Evolutionary conservation across 2,329 filamentous ascomycete genomes (phyloP).

Genomic region (Aureobasidium sp.): DNA sequence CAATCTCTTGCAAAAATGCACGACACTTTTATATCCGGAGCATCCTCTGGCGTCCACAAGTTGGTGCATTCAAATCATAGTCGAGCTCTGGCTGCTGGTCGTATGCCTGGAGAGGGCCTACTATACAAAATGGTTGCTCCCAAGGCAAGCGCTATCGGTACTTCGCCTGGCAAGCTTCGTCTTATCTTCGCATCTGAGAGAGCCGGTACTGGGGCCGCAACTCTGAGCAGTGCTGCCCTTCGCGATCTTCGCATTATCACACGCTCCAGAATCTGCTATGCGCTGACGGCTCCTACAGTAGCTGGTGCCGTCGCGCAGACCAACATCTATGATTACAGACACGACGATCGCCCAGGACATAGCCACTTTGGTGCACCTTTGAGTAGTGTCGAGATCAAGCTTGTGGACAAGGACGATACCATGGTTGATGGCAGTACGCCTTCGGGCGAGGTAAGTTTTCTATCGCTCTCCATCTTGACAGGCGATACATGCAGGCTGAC

Average conservation of each 20-base stretch:
- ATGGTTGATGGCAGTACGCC: constrained; percentile 55
- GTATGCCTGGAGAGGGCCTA: constrained; percentile 61
- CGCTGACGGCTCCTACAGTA: constrained; percentile 72
- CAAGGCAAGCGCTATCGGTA: constrained; percentile 49
- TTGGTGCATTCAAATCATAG: constrained; percentile 66
- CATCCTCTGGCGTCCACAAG: constrained; percentile 55
- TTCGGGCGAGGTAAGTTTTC: constrained; percentile 28
- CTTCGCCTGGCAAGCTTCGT: constrained; percentile 65
- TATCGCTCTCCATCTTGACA: too few relatives aligned
- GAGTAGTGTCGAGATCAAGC: constrained; percentile 68
- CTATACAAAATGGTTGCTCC: constrained; percentile 56
- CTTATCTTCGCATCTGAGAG: constrained; percentile 74
- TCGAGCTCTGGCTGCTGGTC: constrained; percentile 62
- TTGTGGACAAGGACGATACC: constrained; percentile 55
- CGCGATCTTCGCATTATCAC: constrained; percentile 78
- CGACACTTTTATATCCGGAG: constrained; percentile 48
- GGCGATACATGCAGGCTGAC: not conserved
- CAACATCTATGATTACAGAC: constrained; percentile 77
- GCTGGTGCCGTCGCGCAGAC: constrained; percentile 86
- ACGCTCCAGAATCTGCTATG: constrained; percentile 74
- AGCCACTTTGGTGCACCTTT: constrained; percentile 77
- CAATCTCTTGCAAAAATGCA: constrained; percentile 65
- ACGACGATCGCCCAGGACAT: constrained; percentile 38
- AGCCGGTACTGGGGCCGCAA: constrained; percentile 48
- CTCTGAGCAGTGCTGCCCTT: constrained; percentile 61